Evolutionary conservation across 2,329 filamentous ascomycete genomes (phyloP).

Genomic region (Lachnellula subtilissima): DNA sequence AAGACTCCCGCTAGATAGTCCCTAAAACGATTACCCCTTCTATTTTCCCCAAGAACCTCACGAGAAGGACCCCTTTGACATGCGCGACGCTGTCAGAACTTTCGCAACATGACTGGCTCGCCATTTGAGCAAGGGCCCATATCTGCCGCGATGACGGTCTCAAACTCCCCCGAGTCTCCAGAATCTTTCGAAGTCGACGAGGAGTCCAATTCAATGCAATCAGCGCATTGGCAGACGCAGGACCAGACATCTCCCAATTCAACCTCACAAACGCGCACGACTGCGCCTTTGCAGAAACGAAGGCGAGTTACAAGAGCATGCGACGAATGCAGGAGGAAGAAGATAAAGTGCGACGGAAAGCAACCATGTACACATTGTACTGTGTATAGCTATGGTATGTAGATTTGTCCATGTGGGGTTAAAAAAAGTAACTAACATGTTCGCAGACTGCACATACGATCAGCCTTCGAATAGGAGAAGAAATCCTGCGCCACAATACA

Average conservation of each 20-base stretch:
- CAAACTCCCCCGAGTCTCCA: constrained; percentile 23
- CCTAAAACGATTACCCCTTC: background rate
- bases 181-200: constrained; percentile 26
- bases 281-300: constrained; percentile 64
- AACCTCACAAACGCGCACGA: constrained; percentile 12
- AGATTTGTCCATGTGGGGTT: background rate
- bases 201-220: constrained; percentile 15
- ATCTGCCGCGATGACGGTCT: constrained; percentile 10
- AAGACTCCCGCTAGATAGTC: background rate
- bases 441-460: constrained; percentile 67
- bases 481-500: constrained; percentile 68
- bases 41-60: background rate
- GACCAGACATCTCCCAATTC: constrained; percentile 19
- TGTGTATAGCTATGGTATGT: constrained; percentile 93
- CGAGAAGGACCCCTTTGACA: background rate
- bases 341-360: constrained; percentile 84
- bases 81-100: background rate
- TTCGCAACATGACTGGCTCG: constrained; percentile 13
- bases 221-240: constrained; percentile 20
- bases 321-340: constrained; percentile 78
- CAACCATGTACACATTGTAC: constrained; percentile 93
- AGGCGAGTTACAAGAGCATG: constrained; percentile 75
- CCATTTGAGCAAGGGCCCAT: constrained; percentile 12
- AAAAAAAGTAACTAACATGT: constrained; percentile 3
- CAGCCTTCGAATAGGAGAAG: constrained; percentile 71